These are phyloP conservation scores for Amanita inopinata DNA, from an alignment of 768 basidiomycete genomes.

Conservation along the genomic window DNA sequence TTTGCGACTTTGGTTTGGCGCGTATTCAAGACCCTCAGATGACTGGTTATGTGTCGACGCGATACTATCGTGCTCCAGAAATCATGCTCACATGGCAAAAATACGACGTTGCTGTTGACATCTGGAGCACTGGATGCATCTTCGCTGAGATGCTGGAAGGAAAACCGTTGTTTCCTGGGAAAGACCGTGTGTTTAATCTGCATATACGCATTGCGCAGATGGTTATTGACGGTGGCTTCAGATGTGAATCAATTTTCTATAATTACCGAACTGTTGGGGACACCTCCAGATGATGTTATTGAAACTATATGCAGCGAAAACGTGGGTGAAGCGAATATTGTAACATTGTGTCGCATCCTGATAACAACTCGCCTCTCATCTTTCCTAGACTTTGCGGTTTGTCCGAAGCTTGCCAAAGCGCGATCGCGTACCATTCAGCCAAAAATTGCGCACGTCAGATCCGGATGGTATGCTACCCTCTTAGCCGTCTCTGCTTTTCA, in stretches of 20 bases:
- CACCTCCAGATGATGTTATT: conserved; percentile 99
- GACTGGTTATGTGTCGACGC: conserved; percentile 98
- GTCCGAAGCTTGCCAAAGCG: conserved; percentile 98
- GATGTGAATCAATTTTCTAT: conserved; percentile 99
- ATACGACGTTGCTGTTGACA: conserved; percentile 99
- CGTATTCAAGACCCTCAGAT: conserved; percentile 99
- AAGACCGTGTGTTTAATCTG: conserved; percentile 75
- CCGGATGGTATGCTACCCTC: conserved; percentile 52
- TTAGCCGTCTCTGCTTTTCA: background rate
- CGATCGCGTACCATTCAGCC: conserved; percentile 88
- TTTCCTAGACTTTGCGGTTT: conserved; percentile 81
- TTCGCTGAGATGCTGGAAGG: conserved; percentile 99
- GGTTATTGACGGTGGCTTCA: conserved; percentile 22
- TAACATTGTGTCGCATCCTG: conserved; percentile 6
- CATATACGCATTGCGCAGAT: conserved; percentile 5
- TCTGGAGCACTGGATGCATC: conserved; percentile 99
- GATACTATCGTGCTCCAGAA: conserved; percentile 98
- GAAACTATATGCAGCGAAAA: conserved; percentile 98
- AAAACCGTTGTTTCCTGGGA: conserved; percentile 97
- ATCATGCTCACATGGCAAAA: conserved; percentile 99
- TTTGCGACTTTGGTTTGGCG: conserved; percentile 97
- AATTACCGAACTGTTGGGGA: conserved; percentile 95
- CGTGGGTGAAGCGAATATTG: conserved; percentile 36
- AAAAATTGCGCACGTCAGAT: conserved; percentile 86
- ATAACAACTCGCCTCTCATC: too few relatives aligned